Base-by-base conservation (phyloP, 2,329 filamentous ascomycete species). In the Fusarium graminum region DNA sequence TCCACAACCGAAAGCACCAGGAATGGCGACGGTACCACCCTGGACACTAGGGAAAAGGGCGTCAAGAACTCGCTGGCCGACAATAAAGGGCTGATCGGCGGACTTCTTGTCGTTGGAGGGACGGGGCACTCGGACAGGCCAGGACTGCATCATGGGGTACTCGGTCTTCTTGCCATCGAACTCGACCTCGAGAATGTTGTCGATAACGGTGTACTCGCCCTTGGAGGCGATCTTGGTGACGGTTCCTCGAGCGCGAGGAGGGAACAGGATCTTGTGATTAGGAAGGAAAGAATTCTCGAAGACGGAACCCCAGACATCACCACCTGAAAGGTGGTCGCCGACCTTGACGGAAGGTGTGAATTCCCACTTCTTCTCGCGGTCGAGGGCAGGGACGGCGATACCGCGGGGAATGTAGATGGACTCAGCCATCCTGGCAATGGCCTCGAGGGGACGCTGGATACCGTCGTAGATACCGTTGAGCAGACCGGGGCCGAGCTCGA, bases 381-480 rank as follows among this genome's bases (percentile, higher is more conserved):
- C 91, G 76, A 99, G 87, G 43, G 94, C 90, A 51, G 94, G 93
- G 32, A 94, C 87, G 57, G 92, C 82, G 76, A 99, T 94, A 80
- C 95, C 95, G 73, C 95, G 92, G 74, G 95, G 95, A 69, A 99
- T 99, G 81, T 99, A 99, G 80, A 99, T 99, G 80, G 92, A 93
- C 76, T 93, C 84, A 51, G 93, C 89, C 46, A 86, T 81, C 39
- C 90, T 83, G 72, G 92, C 85, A 75, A 99, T 99, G 70, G 88
- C 89, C 81, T 90, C 90, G 73, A 99, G 89, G 49, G 95, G 95
- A 77, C 95, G 90, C 81, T 99, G 95, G 75, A 99, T 99, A 83
- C 95, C 95, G 79, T 99, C 95, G 85, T 98, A 99, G 80, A 99
- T 99, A 71, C 95, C 97, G 83, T 98, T 94, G 87, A 99, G 93